Evolutionary conservation across 2,329 filamentous ascomycete species (phyloP), one percentile per base, ranked within the genome.

Genomic region (Eurotiales sp.): DNA sequence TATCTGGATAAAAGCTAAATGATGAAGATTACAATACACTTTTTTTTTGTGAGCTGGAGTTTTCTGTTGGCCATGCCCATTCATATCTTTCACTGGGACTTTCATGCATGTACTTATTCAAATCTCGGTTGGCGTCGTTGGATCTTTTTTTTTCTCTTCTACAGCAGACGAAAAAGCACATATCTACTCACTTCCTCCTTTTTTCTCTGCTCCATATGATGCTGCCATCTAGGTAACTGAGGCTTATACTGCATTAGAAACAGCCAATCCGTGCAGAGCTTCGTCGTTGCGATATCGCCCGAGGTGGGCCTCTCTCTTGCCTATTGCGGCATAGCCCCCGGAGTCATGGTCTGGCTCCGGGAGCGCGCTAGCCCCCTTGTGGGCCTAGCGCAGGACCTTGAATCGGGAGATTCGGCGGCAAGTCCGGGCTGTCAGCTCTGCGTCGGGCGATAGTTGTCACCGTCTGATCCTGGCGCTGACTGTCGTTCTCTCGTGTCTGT

Each of bases 391-490:
- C 21, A 23, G 21, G 34, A 12, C 12, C 34, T 47, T 25, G 45
- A 19, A 41, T 49, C 37, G 46, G 46, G 40, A 23, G 15, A 17
- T 30, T 49, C 46, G 46, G 46, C 46, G 46, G 21, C 40, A 23
- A 17, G 36, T 25, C 46, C 44, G 44, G 44, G 7, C 14, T 30
- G n/a, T n/a, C n/a, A n/a, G n/a, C n/a, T n/a, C n/a, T n/a, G n/a
- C n/a, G n/a, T n/a, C n/a, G n/a, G n/a, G n/a, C n/a, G n/a, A n/a
- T n/a, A n/a, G n/a, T n/a, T n/a, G n/a, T n/a, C n/a, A n/a, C n/a
- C n/a, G n/a, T n/a, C n/a, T n/a, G n/a, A n/a, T n/a, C n/a, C n/a
- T n/a, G n/a, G n/a, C n/a, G n/a, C n/a, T n/a, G n/a, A n/a, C n/a
- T n/a, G n/a, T 27, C 15, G 7, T 22, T 29, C 39, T 23, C 7